A percentile compares a stretch with the other conserved stretches of the same genome.
phyloP scores from a whole-genome alignment of 768 basidiomycete species.

The Steccherinum ochraceum region DNA sequence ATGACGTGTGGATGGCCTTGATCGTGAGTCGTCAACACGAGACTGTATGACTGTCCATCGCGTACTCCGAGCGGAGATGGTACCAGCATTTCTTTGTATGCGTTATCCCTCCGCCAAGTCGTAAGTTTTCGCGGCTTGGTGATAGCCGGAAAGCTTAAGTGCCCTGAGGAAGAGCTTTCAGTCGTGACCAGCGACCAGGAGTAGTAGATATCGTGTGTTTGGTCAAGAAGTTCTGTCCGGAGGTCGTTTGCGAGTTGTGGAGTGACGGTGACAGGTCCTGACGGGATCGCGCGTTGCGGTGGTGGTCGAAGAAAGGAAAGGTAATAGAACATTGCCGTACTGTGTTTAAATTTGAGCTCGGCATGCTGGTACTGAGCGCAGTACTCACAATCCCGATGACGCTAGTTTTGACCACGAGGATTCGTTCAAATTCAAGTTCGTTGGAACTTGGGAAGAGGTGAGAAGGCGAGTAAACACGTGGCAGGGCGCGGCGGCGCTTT shows the following conservation, averaged over 20 bases:
- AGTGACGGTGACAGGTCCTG: slow-evolving; percentile 49
- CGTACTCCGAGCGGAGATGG: slow-evolving; percentile 49
- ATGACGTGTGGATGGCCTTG: slow-evolving; percentile 26
- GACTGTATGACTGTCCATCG: slow-evolving; percentile 57
- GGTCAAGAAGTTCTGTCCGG: slow-evolving; percentile 63
- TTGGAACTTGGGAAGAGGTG: no score
- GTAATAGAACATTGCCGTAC: slow-evolving; percentile 95
- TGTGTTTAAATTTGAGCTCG: no score
- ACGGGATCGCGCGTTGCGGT: slow-evolving; percentile 43
- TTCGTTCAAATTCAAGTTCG: no score
- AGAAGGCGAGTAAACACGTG: no score
- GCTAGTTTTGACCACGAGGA: no score
- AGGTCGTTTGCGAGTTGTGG: slow-evolving; percentile 90
- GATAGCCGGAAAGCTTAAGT: slow-evolving; percentile 14
- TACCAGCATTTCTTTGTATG: slow-evolving; percentile 72
- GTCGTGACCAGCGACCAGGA: slow-evolving; percentile 40
- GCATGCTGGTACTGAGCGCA: no score
- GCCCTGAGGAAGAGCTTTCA: slow-evolving; percentile 8
- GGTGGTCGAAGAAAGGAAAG: slow-evolving; percentile 87
- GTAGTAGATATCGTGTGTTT: slow-evolving; percentile 60
- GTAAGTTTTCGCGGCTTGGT: slow-evolving; percentile 60
- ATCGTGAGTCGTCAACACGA: slow-evolving; percentile 46
- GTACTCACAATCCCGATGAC: no score
- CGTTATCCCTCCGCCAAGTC: slow-evolving; percentile 58
- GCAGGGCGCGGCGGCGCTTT: no score